Evolutionary conservation across 352 stramenopile species (phyloP).

Genomic region (Globisporangium rhizosaccharum): DNA sequence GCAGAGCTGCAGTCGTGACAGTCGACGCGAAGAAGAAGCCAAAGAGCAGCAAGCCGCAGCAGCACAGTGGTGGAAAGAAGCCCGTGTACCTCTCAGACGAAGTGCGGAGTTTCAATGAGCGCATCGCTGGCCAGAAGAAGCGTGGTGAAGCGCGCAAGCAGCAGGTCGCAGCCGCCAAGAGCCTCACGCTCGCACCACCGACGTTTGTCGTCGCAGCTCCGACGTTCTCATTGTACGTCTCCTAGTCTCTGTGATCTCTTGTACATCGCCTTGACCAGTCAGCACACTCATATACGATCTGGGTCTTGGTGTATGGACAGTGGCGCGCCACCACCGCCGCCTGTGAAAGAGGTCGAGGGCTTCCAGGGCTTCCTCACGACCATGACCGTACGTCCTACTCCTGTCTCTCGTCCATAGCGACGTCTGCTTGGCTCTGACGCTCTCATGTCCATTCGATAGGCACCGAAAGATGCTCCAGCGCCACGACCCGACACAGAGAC

Average conservation of each 20-base stretch:
- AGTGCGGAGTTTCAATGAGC: constrained; percentile 77
- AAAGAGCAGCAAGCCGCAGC: constrained; percentile 14
- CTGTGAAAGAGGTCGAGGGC: constrained; percentile 45
- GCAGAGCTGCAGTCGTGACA: constrained; percentile 29
- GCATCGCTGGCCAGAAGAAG: constrained; percentile 42
- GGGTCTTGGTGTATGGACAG: constrained; percentile 2
- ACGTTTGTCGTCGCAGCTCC: constrained; percentile 58
- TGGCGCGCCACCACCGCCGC: constrained; percentile 7
- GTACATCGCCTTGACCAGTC: neutral
- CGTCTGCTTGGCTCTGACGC: neutral
- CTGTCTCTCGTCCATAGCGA: neutral
- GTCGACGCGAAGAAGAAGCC: constrained; percentile 32
- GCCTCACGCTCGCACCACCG: constrained; percentile 31
- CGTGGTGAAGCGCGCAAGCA: constrained; percentile 18
- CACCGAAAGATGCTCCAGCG: constrained; percentile 30
- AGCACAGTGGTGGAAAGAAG: constrained; percentile 24
- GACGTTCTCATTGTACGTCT: constrained; percentile 69
- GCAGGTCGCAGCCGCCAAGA: constrained; percentile 16
- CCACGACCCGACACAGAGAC: constrained; percentile 18
- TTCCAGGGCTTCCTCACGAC: constrained; percentile 68
- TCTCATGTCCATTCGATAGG: constrained; percentile 4
- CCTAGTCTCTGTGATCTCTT: neutral
- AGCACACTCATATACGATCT: neutral
- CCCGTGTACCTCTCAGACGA: constrained; percentile 35
- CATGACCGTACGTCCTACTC: constrained; percentile 27